These are phyloP conservation scores for Lasiodiplodia citricola DNA, from an alignment of 2,329 filamentous ascomycete genomes.

Conservation along the genomic window DNA sequence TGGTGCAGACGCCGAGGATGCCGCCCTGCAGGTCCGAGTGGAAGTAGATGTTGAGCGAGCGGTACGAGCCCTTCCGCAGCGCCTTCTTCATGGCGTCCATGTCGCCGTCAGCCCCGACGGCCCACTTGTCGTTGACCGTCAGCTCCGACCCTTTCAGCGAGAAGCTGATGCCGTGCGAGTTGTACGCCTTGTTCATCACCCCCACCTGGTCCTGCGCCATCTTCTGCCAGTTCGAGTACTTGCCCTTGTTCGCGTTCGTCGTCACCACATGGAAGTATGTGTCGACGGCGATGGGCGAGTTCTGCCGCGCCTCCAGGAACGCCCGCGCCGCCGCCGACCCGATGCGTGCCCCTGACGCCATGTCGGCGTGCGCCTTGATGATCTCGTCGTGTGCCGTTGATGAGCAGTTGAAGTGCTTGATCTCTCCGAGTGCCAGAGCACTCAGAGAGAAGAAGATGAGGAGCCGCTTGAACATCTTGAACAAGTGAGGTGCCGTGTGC, in stretches of 20 bases:
- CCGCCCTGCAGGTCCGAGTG: slow-evolving; percentile 57
- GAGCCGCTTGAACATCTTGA: slow-evolving; percentile 35
- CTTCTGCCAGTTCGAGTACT: slow-evolving; percentile 43
- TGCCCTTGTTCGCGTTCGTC: slow-evolving; percentile 40
- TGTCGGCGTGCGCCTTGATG: slow-evolving; percentile 41
- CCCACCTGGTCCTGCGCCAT: slow-evolving; percentile 48
- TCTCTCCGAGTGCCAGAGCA: slow-evolving; percentile 32
- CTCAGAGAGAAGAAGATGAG: slow-evolving; percentile 44
- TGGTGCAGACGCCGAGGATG: slow-evolving; percentile 61
- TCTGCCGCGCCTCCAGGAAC: slow-evolving; percentile 33
- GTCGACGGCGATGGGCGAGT: slow-evolving; percentile 43
- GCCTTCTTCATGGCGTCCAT: slow-evolving; percentile 58
- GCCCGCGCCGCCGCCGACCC: slow-evolving; percentile 36
- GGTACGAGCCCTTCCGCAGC: slow-evolving; percentile 60
- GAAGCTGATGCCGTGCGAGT: slow-evolving; percentile 59
- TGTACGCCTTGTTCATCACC: slow-evolving; percentile 51
- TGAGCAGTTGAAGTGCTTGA: slow-evolving; percentile 51
- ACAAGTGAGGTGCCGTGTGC: background rate
- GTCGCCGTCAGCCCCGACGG: slow-evolving; percentile 51
- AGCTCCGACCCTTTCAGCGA: slow-evolving; percentile 55
- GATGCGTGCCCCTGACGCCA: slow-evolving; percentile 31
- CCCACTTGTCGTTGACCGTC: slow-evolving; percentile 61
- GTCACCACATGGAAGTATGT: slow-evolving; percentile 55
- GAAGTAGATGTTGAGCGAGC: slow-evolving; percentile 64
- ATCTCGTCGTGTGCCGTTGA: slow-evolving; percentile 45